Conservation (phyloP, 2,329 filamentous ascomycete species). For the Westerdykella sp. region DNA sequence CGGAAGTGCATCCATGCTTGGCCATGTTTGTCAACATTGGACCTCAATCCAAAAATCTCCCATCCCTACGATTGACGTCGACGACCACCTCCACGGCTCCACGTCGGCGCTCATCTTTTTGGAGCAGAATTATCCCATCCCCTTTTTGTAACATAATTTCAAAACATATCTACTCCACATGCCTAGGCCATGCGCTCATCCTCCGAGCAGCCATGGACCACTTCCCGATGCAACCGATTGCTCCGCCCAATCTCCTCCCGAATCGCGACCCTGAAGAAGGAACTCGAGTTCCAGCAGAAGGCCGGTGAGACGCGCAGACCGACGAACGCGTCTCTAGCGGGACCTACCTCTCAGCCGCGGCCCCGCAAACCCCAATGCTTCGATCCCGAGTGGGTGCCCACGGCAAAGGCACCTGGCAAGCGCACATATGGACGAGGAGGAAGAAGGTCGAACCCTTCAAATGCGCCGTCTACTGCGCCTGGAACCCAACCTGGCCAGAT, state of each 20-base stretch:
- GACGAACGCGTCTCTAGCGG: slow-evolving; percentile 20
- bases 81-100: neutral
- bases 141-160: slow-evolving; percentile 6
- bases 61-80: slow-evolving; percentile 4
- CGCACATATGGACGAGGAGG: slow-evolving; percentile 29
- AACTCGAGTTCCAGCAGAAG: slow-evolving; percentile 20
- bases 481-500: slow-evolving; percentile 27
- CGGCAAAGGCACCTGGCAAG: slow-evolving; percentile 17
- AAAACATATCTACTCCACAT: slow-evolving; percentile 12
- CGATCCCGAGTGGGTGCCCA: slow-evolving; percentile 35
- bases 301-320: slow-evolving; percentile 16
- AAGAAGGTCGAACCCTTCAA: slow-evolving; percentile 11
- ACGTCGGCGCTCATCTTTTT: slow-evolving; percentile 1
- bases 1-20: too few relatives aligned
- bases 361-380: slow-evolving; percentile 25
- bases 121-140: slow-evolving; percentile 2
- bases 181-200: slow-evolving; percentile 19
- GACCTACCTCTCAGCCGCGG: slow-evolving; percentile 1
- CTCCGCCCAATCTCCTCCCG: slow-evolving; percentile 39
- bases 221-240: slow-evolving; percentile 39
- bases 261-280: slow-evolving; percentile 35
- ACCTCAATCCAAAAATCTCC: neutral
- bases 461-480: slow-evolving; percentile 1
- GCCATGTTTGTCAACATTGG: slow-evolving; percentile 5
- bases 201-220: slow-evolving; percentile 37